Evolutionary conservation across 75 land plant species (phyloP).

Genomic region (Pseudotsuga menziesii): DNA sequence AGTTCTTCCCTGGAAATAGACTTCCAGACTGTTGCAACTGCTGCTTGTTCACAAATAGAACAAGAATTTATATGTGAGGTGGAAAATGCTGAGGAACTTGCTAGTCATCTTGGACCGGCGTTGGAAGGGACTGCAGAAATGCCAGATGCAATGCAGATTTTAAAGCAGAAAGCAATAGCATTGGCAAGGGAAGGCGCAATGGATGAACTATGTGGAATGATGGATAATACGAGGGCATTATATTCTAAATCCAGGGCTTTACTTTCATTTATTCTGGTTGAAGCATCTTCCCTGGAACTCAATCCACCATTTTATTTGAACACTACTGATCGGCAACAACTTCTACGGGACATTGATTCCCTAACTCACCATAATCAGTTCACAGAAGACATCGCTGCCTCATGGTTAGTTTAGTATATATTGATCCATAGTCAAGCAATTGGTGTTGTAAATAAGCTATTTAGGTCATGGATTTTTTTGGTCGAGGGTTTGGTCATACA

Average conservation of each 20-base stretch:
- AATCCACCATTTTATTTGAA: slow-evolving; percentile 45
- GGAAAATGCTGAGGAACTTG: slow-evolving; percentile 71
- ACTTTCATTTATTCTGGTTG: slow-evolving; percentile 49
- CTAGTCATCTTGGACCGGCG: slow-evolving; percentile 34
- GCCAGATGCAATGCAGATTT: slow-evolving; percentile 93
- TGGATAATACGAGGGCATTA: slow-evolving; percentile 26
- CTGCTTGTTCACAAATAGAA: slow-evolving; percentile 55
- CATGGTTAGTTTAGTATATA: too few relatives aligned
- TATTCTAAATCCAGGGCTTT: slow-evolving; percentile 50
- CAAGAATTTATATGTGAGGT: slow-evolving; percentile 78
- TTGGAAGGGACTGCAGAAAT: slow-evolving; percentile 53
- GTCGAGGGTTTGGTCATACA: too few relatives aligned
- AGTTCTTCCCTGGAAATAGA: slow-evolving; percentile 32
- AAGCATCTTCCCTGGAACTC: slow-evolving; percentile 43
- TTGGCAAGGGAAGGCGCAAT: slow-evolving; percentile 71
- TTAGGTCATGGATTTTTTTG: too few relatives aligned
- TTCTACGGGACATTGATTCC: slow-evolving; percentile 32
- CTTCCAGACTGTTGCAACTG: slow-evolving; percentile 24
- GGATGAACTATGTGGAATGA: slow-evolving; percentile 40
- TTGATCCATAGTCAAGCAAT: too few relatives aligned
- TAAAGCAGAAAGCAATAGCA: slow-evolving; percentile 75
- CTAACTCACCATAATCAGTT: slow-evolving; percentile 35
- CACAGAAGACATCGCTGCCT: not conserved
- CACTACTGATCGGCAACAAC: slow-evolving; percentile 26
- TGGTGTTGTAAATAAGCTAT: too few relatives aligned